Conservation (phyloP, 495 filamentous ascomycete genomes). For the Paragyromitra xinjiangensis region DNA sequence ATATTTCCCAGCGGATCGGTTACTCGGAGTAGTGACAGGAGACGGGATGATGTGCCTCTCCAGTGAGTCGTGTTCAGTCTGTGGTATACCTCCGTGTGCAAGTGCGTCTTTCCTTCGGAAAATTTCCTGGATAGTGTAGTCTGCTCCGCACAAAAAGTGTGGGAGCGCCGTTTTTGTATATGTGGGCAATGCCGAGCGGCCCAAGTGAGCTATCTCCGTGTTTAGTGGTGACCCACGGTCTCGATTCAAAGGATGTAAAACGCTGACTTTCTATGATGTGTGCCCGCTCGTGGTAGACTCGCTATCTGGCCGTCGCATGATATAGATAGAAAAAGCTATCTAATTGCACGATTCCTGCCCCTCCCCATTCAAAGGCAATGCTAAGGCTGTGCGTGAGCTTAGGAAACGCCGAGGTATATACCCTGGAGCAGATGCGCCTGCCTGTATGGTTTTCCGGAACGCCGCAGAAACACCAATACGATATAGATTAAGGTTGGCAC, state of each 20-base stretch:
- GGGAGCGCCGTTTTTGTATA: conserved; percentile 50
- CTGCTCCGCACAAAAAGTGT: conserved; percentile 40
- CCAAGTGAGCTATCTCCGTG: conserved; percentile 44
- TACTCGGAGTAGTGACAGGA: conserved; percentile 47
- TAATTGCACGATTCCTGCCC: conserved; percentile 34
- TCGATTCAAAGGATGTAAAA: conserved; percentile 43
- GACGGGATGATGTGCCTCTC: conserved; percentile 37
- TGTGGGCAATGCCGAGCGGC: conserved; percentile 47
- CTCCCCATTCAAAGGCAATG: conserved; percentile 36
- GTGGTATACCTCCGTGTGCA: conserved; percentile 33
- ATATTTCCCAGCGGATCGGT: conserved; percentile 47
- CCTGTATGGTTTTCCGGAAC: conserved; percentile 28
- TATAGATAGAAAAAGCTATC: conserved; percentile 38
- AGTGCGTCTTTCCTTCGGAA: conserved; percentile 42
- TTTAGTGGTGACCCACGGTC: conserved; percentile 46
- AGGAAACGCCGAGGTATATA: conserved; percentile 39
- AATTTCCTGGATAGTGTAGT: conserved; percentile 49
- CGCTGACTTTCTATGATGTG: conserved; percentile 45
- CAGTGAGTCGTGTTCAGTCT: conserved; percentile 45
- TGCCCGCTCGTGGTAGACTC: conserved; percentile 51
- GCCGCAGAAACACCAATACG: conserved; percentile 37
- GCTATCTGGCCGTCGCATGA: conserved; percentile 49
- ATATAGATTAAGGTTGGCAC: conserved; percentile 47
- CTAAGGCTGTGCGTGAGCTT: conserved; percentile 28
- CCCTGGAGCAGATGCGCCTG: conserved; percentile 15